These are phyloP conservation scores for Gnomoniopsis sp. DNA, from an alignment of 2,329 filamentous ascomycete species.

Conservation along the genomic window DNA sequence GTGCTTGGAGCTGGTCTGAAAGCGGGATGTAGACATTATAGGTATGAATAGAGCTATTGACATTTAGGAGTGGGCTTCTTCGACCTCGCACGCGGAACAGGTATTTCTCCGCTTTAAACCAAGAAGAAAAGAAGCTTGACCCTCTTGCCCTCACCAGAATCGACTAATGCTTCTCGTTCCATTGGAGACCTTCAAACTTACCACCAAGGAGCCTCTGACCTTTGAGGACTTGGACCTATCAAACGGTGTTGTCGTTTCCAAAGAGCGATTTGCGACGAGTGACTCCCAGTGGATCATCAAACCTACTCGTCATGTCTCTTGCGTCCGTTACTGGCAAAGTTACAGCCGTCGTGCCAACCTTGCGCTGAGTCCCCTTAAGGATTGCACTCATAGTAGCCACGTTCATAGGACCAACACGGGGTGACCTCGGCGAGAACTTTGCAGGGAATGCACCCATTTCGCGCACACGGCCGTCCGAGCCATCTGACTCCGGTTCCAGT, in stretches of 20 bases:
- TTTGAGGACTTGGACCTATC: no score
- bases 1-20: neutral
- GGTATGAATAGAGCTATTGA: conserved; percentile 18
- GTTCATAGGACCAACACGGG: neutral
- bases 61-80: neutral
- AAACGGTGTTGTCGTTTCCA: neutral
- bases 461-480: neutral
- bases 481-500: neutral
- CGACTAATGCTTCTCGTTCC: no score
- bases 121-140: neutral
- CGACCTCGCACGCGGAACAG: neutral
- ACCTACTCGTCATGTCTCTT: neutral
- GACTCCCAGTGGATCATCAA: conserved; percentile 12
- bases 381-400: neutral
- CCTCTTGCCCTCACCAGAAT: no score
- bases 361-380: neutral
- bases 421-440: conserved; percentile 17
- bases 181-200: no score
- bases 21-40: conserved; percentile 11
- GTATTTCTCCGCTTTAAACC: neutral
- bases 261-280: neutral
- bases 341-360: neutral
- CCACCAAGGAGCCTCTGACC: no score
- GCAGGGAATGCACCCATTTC: conserved; percentile 4
- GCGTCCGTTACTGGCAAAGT: neutral